Evolutionary conservation across 2,329 filamentous ascomycete genomes (phyloP), one percentile per base, ranked within the genome.

Genomic region (Ceratocystis cubensis): DNA sequence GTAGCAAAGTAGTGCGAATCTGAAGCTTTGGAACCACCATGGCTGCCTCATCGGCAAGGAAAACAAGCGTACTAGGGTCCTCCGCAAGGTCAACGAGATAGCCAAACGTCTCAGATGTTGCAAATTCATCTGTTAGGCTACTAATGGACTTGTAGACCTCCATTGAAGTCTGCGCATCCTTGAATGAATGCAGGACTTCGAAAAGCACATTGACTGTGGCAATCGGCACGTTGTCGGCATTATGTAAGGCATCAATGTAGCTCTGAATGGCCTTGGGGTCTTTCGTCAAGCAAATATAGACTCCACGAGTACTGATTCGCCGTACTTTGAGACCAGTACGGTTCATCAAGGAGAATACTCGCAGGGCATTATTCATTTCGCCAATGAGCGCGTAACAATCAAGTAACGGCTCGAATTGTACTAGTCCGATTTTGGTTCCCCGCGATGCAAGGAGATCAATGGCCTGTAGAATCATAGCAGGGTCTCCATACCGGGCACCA

Each of bases 351-450:
- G 83, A 84, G 17, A 96, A 78, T 1, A 88, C 80, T 50, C 83
- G 82, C 45, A 96, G 79, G 0, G 88, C 88, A 30, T 84, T 83
- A 28, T 77, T 75, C 6, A 93, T 72, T 69, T 94, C 84, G 1
- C 80, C 78, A 2, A 74, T 72, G 2, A 78, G 76, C 10, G 84
- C 78, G 72, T 95, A 90, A 3, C 88, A 82, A 67, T 89, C 85
- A 5, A 92, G 78, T 33, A 96, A 80, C 33, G 87, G 81, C 74
- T 95, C 91, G 75, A 94, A 96, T 73, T 96, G 90, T 69, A 88
- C 80, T 5, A 81, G 75, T 7, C 80, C 78, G 46, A 91, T 78
- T 50, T 81, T 79, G 1, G 82, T 80, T 15, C 80, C 80, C 28
- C 84, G 81, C 7, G 81, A 78, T 3, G 81, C 80, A 20, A 93